Evolutionary conservation across 306 rosid genomes (phyloP), one percentile per base, ranked within the genome.

Genomic region (Lathyrus tuberosus): DNA sequence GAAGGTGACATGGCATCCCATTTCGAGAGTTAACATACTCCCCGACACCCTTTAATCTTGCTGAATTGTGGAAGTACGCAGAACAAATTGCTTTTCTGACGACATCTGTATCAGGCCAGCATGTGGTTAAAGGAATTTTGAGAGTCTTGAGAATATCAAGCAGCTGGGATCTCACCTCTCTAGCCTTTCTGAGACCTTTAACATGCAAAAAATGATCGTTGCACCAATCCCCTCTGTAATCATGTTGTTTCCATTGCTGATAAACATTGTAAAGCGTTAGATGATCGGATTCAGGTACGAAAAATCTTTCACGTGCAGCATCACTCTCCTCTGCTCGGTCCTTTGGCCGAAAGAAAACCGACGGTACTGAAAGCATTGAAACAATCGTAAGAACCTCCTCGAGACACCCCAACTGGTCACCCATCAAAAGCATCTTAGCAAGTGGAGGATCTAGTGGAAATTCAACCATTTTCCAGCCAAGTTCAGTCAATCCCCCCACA

Each of bases 401-500:
- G 7, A 94, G 3, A 67, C 98, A 94, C 31, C 84, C 91, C 6
- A 94, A 76, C 73, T 78, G 84, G 24, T 84, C 94, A 18, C 98
- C 98, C 92, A 86, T 94, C 84, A 94, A 67, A 41, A 94, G 92
- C 98, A 94, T 94, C 83, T 94, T 94, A 30, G 98, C 98, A 46
- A 94, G 97, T 5, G 98, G 97, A 67, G 98, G 98, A 69, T 94
- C 98, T 79, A 94, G 70, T 0, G 98, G 98, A 70, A 94, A 94
- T 83, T 94, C 98, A 63, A 94, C 98, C 98, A 94, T 94, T 80
- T 94, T 94, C 98, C 98, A 94, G 52, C 98, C 98, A 18, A 90
- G 91, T 9, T 84, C 92, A 43, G 98, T 94, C 76, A 94, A 81
- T 53, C 84, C 82, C 68, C 98, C 98, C 1, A 94, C 98, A 69